Base-by-base conservation (phyloP, 148 eudicot species). In the Drosera capensis region DNA sequence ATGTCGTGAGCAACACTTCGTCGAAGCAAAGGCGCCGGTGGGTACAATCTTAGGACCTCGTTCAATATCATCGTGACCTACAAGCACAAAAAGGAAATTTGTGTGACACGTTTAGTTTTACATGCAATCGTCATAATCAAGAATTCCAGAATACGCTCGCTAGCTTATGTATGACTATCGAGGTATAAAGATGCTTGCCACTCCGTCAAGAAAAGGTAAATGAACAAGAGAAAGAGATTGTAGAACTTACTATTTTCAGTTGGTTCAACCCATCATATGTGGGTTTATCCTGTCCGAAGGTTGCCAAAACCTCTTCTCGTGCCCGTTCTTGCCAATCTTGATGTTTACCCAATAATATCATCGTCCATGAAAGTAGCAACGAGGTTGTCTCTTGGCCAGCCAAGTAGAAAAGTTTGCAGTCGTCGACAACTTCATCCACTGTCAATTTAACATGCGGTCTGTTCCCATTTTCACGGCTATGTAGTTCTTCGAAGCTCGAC, bases 31-130 rank as follows among this genome's bases (percentile, higher is more conserved):
- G 20, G 3, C 15, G 20, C 43, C 4, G 59, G 43, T 22, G 59
- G 49, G 16, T 55, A 45, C 23, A 55, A 17, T 13, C 59, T 30
- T n/a, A n/a, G n/a, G n/a, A n/a, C 7, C 42, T 55, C 59, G 20
- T 55, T 3, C 13, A 55, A 15, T 22, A 55, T 55, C 51, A 55
- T 44, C 0, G 50, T 23, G 24, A 55, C 23, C 59, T 55, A 21
- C 19, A 14, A n/a, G n/a, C n/a, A 11, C n/a, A 2, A 34, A 15
- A 34, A 34, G n/a, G 11, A 13, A 4, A 2, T 9, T 9, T 34
- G 1, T 34, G 11, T 9, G n/a, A n/a, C n/a, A n/a, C n/a, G n/a
- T n/a, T n/a, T 9, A 34, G n/a, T 34, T 34, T 11, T 9, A n/a
- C n/a, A n/a, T n/a, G n/a, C n/a, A n/a, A n/a, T n/a, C n/a, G n/a